phyloP scores from a whole-genome alignment of 2,329 filamentous ascomycete species.

The Colletotrichum agaves region DNA sequence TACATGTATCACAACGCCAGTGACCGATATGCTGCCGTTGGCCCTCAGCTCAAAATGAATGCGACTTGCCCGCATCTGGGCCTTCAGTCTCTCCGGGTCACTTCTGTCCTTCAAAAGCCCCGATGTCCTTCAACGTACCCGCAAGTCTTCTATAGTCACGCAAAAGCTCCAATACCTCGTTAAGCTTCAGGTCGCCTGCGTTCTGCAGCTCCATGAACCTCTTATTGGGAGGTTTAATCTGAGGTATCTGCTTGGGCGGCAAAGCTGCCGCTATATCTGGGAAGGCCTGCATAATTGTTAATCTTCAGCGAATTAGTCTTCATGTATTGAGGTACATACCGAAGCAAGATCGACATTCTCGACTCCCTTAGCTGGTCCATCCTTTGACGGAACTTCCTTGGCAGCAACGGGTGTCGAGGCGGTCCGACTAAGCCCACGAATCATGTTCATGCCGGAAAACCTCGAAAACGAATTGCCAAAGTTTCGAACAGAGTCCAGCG shows the following conservation, averaged over 20 bases:
- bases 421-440: slow-evolving; percentile 78
- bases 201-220: slow-evolving; percentile 79
- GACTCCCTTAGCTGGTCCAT: slow-evolving; percentile 45
- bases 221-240: slow-evolving; percentile 74
- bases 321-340: slow-evolving; percentile 53
- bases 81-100: slow-evolving; percentile 34
- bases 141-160: slow-evolving; percentile 81
- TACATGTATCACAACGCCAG: slow-evolving; percentile 24
- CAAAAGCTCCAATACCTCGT: slow-evolving; percentile 78
- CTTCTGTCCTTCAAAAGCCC: slow-evolving; percentile 63
- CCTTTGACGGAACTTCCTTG: slow-evolving; percentile 40
- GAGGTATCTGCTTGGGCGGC: slow-evolving; percentile 64
- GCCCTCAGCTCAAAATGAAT: slow-evolving; percentile 6
- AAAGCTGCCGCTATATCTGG: slow-evolving; percentile 67
- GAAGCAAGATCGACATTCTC: slow-evolving; percentile 68
- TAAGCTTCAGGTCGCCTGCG: slow-evolving; percentile 75
- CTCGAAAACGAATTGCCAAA: slow-evolving; percentile 84
- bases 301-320: slow-evolving; percentile 5
- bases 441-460: slow-evolving; percentile 77
- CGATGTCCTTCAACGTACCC: slow-evolving; percentile 69
- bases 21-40: slow-evolving; percentile 28
- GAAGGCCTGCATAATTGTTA: slow-evolving; percentile 59
- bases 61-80: neutral
- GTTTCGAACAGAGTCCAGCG: slow-evolving; percentile 82
- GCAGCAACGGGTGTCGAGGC: slow-evolving; percentile 53